These are phyloP conservation scores for Aspergillus japonicus DNA, from an alignment of 2,329 filamentous ascomycete genomes.

Conservation along the genomic window DNA sequence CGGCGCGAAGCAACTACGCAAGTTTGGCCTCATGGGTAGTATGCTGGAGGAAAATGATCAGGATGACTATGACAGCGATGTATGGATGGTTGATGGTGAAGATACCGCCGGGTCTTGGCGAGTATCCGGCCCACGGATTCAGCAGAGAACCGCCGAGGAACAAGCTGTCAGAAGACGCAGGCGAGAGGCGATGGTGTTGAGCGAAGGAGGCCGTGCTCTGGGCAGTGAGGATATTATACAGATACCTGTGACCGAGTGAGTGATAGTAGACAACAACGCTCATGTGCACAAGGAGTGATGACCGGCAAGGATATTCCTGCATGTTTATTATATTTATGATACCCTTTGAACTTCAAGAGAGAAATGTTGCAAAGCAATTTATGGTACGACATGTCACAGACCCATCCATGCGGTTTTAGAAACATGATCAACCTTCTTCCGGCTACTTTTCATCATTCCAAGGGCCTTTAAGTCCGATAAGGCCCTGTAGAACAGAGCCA, in stretches of 20 bases:
- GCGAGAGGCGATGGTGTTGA: constrained; percentile 86
- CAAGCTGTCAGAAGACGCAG: constrained; percentile 71
- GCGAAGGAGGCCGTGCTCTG: constrained; percentile 76
- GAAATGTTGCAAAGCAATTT: background rate
- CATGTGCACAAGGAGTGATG: background rate
- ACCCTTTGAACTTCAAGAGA: constrained; percentile 23
- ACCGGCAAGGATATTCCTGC: constrained; percentile 1
- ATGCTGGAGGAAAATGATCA: constrained; percentile 52
- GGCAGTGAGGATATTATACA: constrained; percentile 77
- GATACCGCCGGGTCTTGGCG: constrained; percentile 47
- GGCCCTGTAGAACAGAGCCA: constrained; percentile 79
- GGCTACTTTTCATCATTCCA: constrained; percentile 83
- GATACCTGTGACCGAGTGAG: constrained; percentile 43
- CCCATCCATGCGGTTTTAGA: constrained; percentile 82
- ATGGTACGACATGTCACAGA: constrained; percentile 25
- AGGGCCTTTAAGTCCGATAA: constrained; percentile 81
- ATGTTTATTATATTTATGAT: constrained; percentile 28
- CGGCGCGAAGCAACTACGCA: constrained; percentile 43
- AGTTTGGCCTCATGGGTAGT: constrained; percentile 44
- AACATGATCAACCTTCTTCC: constrained; percentile 89
- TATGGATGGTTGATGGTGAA: constrained; percentile 54
- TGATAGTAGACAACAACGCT: background rate
- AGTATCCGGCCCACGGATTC: constrained; percentile 33
- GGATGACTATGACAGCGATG: constrained; percentile 52
- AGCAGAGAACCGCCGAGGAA: constrained; percentile 50